Percentiles rank a stretch among this genome's conserved stretches.
Evolutionary conservation across 176 grass and related monocot species (phyloP).

Genomic region (Zea luxurians): DNA sequence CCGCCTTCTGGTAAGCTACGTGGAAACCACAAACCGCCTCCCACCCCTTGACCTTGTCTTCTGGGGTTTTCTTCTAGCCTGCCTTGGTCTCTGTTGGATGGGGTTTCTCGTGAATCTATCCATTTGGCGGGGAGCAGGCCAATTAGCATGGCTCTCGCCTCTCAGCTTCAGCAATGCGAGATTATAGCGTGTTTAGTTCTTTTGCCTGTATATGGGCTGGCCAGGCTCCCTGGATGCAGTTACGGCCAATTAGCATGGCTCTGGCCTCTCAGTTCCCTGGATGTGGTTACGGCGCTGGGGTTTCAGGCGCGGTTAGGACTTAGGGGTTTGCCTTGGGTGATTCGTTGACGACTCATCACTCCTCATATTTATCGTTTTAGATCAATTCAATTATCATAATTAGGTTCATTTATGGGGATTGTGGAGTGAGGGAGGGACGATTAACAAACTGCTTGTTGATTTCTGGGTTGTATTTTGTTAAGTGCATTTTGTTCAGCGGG

Average conservation of each 20-base stretch:
- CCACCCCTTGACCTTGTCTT: not conserved
- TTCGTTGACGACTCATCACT: not conserved
- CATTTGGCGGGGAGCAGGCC: not conserved
- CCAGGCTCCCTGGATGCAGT: not conserved
- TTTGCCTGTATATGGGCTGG: not conserved
- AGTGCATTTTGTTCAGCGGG: not conserved
- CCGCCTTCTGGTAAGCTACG: constrained; percentile 75
- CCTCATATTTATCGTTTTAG: not conserved
- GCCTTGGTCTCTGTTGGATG: constrained; percentile 57
- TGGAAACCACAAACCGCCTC: not conserved
- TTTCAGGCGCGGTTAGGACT: not conserved
- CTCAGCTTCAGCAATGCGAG: constrained; percentile 28
- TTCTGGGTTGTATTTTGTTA: not conserved
- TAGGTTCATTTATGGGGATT: not conserved
- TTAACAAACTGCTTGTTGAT: constrained; percentile 12
- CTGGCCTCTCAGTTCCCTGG: too few relatives aligned
- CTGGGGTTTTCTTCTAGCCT: constrained; percentile 22
- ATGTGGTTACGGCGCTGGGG: not conserved
- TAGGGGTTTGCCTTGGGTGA: not conserved
- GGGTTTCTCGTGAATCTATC: not conserved
- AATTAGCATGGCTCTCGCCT: not conserved
- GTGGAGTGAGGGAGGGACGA: not conserved
- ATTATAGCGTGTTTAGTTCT: not conserved
- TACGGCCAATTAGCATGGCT: too few relatives aligned
- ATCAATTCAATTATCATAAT: not conserved